These are phyloP conservation scores for Codiaeum variegatum DNA, from an alignment of 441 rosid species.

Conservation along the genomic window DNA sequence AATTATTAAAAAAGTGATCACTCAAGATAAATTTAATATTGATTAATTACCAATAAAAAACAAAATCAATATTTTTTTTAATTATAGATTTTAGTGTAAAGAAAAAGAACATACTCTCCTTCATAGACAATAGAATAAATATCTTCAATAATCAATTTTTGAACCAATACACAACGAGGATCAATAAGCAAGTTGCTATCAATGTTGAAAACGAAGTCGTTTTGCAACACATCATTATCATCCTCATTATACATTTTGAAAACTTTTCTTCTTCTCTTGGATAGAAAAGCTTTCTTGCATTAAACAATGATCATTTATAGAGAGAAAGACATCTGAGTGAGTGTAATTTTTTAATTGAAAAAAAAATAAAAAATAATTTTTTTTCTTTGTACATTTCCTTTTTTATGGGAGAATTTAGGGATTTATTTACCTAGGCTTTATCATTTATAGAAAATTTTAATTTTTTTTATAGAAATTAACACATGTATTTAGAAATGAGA, in stretches of 20 bases:
- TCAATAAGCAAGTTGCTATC: constrained; percentile 36
- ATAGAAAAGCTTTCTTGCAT: constrained; percentile 19
- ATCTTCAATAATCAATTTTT: constrained; percentile 49
- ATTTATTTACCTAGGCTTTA: background rate
- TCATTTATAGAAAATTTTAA: no score
- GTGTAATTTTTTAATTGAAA: background rate
- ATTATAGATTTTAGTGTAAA: background rate
- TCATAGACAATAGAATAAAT: constrained; percentile 35
- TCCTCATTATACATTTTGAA: constrained; percentile 12
- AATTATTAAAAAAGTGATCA: background rate
- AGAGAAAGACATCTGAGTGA: constrained; percentile 12
- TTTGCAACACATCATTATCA: constrained; percentile 21
- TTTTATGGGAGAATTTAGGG: background rate
- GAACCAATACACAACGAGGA: constrained; percentile 27
- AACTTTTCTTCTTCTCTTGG: background rate
- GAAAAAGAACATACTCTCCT: constrained; percentile 41
- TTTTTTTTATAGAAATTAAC: background rate
- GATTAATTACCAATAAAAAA: background rate
- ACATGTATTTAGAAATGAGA: no score
- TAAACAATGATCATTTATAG: constrained; percentile 22
- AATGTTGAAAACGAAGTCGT: constrained; percentile 36
- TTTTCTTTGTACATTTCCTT: background rate
- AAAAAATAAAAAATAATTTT: background rate
- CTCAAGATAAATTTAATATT: background rate
- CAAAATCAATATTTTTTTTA: background rate